phyloP scores from a whole-genome alignment of 2,329 filamentous ascomycete species.

The Colletotrichum musicola region DNA sequence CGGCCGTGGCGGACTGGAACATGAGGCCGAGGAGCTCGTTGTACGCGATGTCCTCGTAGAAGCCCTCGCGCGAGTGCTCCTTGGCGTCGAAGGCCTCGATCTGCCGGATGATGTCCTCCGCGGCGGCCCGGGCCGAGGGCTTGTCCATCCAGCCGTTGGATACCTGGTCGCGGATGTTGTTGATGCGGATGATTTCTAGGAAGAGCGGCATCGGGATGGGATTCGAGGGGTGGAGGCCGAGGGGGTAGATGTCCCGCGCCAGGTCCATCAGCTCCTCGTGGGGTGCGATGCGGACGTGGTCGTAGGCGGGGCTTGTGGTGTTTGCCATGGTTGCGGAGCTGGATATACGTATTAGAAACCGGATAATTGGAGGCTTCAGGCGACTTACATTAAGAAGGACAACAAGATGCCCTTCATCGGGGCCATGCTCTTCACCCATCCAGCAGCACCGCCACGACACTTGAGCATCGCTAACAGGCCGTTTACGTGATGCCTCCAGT shows the following conservation, averaged over 20 bases:
- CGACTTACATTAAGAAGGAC: conserved; percentile 24
- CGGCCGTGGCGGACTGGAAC: conserved; percentile 47
- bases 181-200: conserved; percentile 50
- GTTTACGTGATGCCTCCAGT: conserved; percentile 37
- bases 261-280: conserved; percentile 46
- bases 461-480: conserved; percentile 36
- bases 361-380: background rate
- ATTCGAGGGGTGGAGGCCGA: conserved; percentile 42
- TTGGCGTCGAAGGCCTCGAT: conserved; percentile 47
- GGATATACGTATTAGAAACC: conserved; percentile 39
- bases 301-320: conserved; percentile 51
- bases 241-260: conserved; percentile 42
- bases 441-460: conserved; percentile 20
- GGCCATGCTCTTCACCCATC: conserved; percentile 15
- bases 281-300: conserved; percentile 44
- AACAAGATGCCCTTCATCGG: conserved; percentile 1
- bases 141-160: conserved; percentile 23
- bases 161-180: conserved; percentile 48
- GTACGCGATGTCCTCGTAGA: conserved; percentile 42
- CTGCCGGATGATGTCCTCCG: conserved; percentile 31
- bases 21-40: conserved; percentile 46
- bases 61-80: conserved; percentile 48
- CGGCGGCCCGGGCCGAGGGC: conserved; percentile 23
- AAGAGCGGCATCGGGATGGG: conserved; percentile 50
- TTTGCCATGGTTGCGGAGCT: conserved; percentile 49